These are phyloP conservation scores for Ormosia emarginata DNA, from an alignment of 306 rosid species.

Conservation along the genomic window DNA sequence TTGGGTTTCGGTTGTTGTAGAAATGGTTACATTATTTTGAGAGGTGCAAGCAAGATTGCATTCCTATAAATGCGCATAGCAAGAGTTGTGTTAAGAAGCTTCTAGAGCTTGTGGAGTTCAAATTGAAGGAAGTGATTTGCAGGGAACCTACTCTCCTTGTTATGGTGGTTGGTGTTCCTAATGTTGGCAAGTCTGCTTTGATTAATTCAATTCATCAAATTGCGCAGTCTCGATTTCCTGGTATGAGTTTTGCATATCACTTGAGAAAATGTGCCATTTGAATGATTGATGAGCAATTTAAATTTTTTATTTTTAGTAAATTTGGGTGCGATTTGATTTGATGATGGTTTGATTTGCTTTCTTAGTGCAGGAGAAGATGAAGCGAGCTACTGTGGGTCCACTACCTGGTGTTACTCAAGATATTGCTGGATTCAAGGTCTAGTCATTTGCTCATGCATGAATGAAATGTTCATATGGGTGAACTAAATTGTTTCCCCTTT, in stretches of 20 bases:
- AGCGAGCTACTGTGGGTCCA: conserved; percentile 93
- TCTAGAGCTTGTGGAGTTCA: conserved; percentile 76
- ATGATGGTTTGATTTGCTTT: conserved; percentile 27
- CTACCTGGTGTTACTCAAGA: conserved; percentile 95
- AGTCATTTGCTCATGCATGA: too few species aligned
- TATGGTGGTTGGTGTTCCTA: conserved; percentile 95
- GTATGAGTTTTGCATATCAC: conserved; percentile 30
- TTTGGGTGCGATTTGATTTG: not conserved
- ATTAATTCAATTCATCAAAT: conserved; percentile 85
- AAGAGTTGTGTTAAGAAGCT: conserved; percentile 80
- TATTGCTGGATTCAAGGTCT: conserved; percentile 94
- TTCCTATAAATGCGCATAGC: conserved; percentile 80
- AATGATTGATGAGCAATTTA: not conserved
- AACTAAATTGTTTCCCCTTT: too few species aligned
- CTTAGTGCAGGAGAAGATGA: conserved; percentile 73
- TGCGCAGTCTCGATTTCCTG: conserved; percentile 66
- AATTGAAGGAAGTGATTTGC: conserved; percentile 68
- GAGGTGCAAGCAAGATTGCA: conserved; percentile 56
- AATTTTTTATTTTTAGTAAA: not conserved
- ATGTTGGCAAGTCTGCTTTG: conserved; percentile 85
- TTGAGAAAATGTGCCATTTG: not conserved
- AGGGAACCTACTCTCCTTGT: conserved; percentile 90
- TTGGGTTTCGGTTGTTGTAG: conserved; percentile 31
- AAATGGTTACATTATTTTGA: conserved; percentile 74
- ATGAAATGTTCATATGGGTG: too few species aligned